These are phyloP conservation scores for Dactylellina parvicollis DNA, from an alignment of 2,329 filamentous ascomycete genomes.

Conservation along the genomic window DNA sequence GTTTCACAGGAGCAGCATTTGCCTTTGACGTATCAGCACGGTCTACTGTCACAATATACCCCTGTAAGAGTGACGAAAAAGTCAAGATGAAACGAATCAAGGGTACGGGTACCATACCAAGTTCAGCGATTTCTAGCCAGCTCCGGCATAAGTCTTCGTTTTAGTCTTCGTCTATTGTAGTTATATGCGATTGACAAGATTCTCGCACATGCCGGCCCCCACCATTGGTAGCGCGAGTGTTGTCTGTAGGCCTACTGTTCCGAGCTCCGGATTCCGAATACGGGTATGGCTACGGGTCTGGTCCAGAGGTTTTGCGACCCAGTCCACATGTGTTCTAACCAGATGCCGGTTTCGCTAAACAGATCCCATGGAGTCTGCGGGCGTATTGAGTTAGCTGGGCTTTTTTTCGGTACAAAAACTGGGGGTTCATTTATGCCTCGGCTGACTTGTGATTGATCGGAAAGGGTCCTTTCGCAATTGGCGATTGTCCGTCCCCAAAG, in stretches of 20 bases:
- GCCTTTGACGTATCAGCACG: no score
- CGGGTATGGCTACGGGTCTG: not conserved
- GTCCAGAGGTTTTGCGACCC: not conserved
- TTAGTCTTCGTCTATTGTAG: no score
- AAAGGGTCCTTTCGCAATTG: constrained; percentile 25
- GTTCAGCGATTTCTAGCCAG: no score
- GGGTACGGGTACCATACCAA: no score
- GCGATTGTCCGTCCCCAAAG: constrained; percentile 22
- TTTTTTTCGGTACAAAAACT: constrained; percentile 38
- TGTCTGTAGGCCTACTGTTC: no score
- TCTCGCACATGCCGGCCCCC: no score
- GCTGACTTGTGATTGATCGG: constrained; percentile 50
- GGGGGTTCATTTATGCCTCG: constrained; percentile 46
- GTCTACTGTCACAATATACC: no score
- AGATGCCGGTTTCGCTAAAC: constrained; percentile 5
- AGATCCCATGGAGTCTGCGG: not conserved
- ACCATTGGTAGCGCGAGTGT: not conserved
- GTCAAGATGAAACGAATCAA: no score
- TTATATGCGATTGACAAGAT: no score
- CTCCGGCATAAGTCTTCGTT: no score
- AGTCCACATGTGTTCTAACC: not conserved
- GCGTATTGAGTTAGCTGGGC: not conserved
- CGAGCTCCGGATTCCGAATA: not conserved
- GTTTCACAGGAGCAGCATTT: no score
- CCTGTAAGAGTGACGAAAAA: no score